phyloP scores from a whole-genome alignment of 352 stramenopile species.

The Phytophthora chlamydospora region DNA sequence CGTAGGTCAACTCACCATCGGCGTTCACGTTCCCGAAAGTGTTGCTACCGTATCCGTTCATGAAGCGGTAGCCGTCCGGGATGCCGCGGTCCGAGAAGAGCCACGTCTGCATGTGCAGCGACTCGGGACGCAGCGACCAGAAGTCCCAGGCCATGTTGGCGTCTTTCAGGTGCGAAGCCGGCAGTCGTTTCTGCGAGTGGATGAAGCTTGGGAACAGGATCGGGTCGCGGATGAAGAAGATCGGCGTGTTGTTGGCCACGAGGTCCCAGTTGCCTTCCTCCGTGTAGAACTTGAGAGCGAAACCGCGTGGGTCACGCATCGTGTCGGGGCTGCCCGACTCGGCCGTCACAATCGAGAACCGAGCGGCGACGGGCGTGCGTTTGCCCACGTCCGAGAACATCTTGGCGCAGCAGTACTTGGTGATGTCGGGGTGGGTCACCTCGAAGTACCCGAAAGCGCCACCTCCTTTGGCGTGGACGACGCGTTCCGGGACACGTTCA shows the following conservation, averaged over 20 bases:
- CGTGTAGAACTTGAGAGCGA: conserved; percentile 92
- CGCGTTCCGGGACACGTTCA: conserved; percentile 39
- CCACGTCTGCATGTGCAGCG: conserved; percentile 79
- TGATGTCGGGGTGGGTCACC: conserved; percentile 71
- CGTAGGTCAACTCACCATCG: conserved; percentile 64
- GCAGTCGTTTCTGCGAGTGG: conserved; percentile 90
- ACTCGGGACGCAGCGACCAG: conserved; percentile 84
- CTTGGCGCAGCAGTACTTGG: conserved; percentile 77
- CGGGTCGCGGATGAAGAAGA: conserved; percentile 93
- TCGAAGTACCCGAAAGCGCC: conserved; percentile 94
- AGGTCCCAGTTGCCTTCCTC: conserved; percentile 92
- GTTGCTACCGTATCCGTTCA: conserved; percentile 91
- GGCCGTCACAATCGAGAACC: conserved; percentile 85
- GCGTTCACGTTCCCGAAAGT: conserved; percentile 89
- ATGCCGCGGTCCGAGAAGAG: conserved; percentile 89
- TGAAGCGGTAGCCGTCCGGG: conserved; percentile 81
- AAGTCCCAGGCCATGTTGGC: conserved; percentile 90
- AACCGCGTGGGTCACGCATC: conserved; percentile 82
- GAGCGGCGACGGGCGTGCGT: conserved; percentile 77
- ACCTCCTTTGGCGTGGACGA: conserved; percentile 51
- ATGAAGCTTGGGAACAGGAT: conserved; percentile 92
- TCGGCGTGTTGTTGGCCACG: conserved; percentile 90
- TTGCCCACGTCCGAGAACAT: conserved; percentile 84
- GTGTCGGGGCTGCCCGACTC: conserved; percentile 81
- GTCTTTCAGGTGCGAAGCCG: conserved; percentile 80